Evolutionary conservation across 345 rosid species (phyloP), one percentile per base, ranked within the genome.

Genomic region (Cochlearia excelsa): DNA sequence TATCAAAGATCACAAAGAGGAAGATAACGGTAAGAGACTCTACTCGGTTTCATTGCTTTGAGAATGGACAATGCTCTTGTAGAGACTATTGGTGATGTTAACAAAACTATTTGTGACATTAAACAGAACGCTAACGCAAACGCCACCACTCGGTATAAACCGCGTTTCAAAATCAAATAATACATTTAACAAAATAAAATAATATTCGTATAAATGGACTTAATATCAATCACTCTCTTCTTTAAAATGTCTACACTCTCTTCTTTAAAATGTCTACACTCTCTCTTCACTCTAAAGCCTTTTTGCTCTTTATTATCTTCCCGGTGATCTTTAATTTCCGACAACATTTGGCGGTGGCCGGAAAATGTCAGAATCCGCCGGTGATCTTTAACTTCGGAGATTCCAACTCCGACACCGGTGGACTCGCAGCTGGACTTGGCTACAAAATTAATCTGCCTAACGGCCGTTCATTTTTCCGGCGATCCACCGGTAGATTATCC

Each of bases 371-470:
- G 27, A 34, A 26, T 26, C 78, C 80, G 3, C 86, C 95, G 4
- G 64, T 86, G 46, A 80, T 86, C 74, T 86, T 86, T 90, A 84
- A 76, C 81, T 86, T 86, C 31, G 97, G 97, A 4, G 92, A 90
- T 70, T 90, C 97, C 2, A 86, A 90, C 81, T 86, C 97, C 31
- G 95, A 86, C 80, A 84, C 95, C 1, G 97, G 97, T n/a, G 95
- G 86, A 6, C 97, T 89, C n/a, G 47, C 46, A 26, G 85, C 92
- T 9, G 97, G 92, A 9, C 90, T 86, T 29, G 97, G 97, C 9
- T 86, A 84, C 65, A 56, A 79, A 26, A 79, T 90, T 57, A 74
- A 69, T 56, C 68, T 63, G 5, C 97, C 97, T 1, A 75, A 90
- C 46, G 95, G 90, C 67, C 86, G 92, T 9, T 49, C 77, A 5